Base-by-base conservation (phyloP, 768 basidiomycete genomes). In the Rhizopogon rudus region DNA sequence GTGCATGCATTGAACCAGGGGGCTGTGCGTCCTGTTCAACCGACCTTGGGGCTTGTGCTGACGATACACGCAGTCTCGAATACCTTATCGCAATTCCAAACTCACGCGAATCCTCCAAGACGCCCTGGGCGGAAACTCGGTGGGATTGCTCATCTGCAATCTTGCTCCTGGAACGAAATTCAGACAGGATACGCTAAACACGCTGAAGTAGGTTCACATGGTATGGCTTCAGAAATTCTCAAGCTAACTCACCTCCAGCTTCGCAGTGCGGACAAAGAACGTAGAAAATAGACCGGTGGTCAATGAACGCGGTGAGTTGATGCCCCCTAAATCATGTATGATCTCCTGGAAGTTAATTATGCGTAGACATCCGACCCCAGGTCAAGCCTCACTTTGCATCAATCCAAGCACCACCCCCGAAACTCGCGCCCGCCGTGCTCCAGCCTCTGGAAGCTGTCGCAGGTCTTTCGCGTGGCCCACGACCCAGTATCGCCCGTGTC, bases 71-170 rank as follows among this genome's bases (percentile, higher is more conserved):
- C 54, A 90, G 86, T 73, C 83, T 29, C 84, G 91, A 22, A 87
- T 95, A 56, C 93, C 93, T 0, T 95, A 94, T 65, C 84, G 93
- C 43, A 90, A 95, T 66, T 90, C 91, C 0, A 93, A 93, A 65
- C 76, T 95, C 35, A 96, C 93, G 0, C 77, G 93, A 25, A 85
- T 95, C 51, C 78, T 96, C 1, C 91, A 94, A 84, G 91, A 93
- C 58, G 91, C 92, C 0, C 81, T 96, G 1, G 91, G 91, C 20
- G 93, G 93, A 12, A 77, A 81, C 2, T 87, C 89, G 0, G 77
- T 90, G 9, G 89, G 89, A 1, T 71, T 95, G 20, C 74, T 95
- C 41, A 90, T 96, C 33, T 93, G 91, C 69, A 93, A 93, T 61
- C 73, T 96, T 8, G 89, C 93, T 9, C 92, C 93, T 14, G 90